Conservation (phyloP, 75 land plant genomes). For the Picea sitchensis region DNA sequence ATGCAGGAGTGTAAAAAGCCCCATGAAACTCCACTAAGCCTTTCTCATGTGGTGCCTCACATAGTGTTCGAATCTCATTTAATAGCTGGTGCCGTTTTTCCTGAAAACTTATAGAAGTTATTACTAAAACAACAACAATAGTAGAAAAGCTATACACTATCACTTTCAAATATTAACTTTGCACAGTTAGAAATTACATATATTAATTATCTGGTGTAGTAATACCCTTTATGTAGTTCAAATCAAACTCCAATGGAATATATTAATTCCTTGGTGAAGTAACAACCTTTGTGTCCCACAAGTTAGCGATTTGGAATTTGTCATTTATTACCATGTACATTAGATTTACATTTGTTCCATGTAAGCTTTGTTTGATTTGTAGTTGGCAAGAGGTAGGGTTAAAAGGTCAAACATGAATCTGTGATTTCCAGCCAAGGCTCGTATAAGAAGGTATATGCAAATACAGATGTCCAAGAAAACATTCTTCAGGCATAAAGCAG, state of each 20-base stretch:
- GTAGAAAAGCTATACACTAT: not conserved
- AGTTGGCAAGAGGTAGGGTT: too few relatives aligned
- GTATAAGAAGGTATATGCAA: not conserved
- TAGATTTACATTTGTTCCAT: too few relatives aligned
- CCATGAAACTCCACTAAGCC: constrained; percentile 97
- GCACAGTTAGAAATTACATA: not conserved
- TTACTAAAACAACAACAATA: not conserved
- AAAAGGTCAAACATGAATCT: not conserved
- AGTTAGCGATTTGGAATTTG: not conserved
- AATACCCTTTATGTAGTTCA: not conserved
- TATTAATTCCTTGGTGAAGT: not conserved
- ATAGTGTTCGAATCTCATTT: constrained; percentile 89
- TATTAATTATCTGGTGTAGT: not conserved
- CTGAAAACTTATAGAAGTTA: constrained; percentile 25
- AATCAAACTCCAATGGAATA: not conserved
- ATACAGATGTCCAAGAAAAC: not conserved
- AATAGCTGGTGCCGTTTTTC: constrained; percentile 95
- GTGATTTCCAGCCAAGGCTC: not conserved
- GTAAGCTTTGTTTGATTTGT: too few relatives aligned
- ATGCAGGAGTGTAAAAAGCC: constrained; percentile 94
- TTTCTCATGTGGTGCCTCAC: constrained; percentile 83
- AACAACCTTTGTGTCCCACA: not conserved
- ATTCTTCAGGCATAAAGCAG: not conserved
- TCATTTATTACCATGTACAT: too few relatives aligned
- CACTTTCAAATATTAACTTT: not conserved